These are phyloP conservation scores for Pseudogymnoascus pannorum DNA, from an alignment of 2,329 filamentous ascomycete species.

Conservation along the genomic window DNA sequence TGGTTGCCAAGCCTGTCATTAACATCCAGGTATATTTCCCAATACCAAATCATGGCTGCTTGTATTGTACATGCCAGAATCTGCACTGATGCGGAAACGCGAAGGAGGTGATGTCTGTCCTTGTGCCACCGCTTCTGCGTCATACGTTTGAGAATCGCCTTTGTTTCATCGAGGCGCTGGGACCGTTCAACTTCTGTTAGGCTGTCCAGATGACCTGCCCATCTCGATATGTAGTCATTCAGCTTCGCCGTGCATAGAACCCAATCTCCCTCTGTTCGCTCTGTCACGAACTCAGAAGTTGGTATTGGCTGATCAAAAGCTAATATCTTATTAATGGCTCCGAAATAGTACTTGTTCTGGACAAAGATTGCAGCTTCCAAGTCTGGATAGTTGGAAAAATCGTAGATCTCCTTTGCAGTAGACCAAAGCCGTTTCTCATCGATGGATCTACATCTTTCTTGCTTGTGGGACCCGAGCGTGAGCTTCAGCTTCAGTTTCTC, in stretches of 20 bases:
- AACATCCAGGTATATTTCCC: neutral
- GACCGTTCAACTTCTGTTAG: neutral
- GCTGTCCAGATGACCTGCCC: neutral
- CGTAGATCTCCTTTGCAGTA: neutral
- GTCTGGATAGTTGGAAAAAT: slow-evolving; percentile 7
- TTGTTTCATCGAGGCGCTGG: neutral
- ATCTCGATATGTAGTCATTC: neutral
- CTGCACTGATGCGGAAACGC: neutral
- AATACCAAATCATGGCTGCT: neutral
- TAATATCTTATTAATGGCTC: neutral
- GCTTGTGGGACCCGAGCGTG: neutral
- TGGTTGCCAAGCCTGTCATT: neutral
- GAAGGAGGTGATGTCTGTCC: neutral
- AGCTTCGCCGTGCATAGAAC: neutral
- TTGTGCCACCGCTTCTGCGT: neutral
- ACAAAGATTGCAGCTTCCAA: neutral
- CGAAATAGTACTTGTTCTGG: slow-evolving; percentile 7
- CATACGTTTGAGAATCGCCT: neutral
- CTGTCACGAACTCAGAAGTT: neutral
- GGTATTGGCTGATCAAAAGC: neutral
- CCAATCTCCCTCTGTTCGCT: neutral
- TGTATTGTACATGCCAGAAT: slow-evolving; percentile 2
- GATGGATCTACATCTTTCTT: neutral
- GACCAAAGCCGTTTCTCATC: neutral
- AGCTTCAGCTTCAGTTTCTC: slow-evolving; percentile 2